These are phyloP conservation scores for Lumnitzera littorea DNA, from an alignment of 345 rosid genomes.

Conservation along the genomic window DNA sequence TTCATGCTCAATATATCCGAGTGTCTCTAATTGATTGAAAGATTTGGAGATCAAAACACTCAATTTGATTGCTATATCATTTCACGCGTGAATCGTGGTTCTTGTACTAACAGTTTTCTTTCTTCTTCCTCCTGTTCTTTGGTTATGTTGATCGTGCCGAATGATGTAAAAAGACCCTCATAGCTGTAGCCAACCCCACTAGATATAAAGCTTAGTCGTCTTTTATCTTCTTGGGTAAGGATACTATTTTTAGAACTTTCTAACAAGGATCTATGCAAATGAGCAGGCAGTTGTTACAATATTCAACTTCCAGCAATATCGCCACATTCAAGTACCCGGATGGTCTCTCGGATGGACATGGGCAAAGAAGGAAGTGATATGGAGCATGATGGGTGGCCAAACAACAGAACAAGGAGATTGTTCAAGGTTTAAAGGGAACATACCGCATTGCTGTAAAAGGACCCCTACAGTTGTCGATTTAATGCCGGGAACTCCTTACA, in stretches of 20 bases:
- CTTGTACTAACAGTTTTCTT: no score
- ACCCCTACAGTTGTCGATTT: slow-evolving; percentile 68
- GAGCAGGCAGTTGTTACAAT: slow-evolving; percentile 66
- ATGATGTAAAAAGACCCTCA: no score
- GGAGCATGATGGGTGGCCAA: slow-evolving; percentile 73
- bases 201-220: background rate
- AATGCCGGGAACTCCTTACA: slow-evolving; percentile 72
- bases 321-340: slow-evolving; percentile 78
- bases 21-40: no score
- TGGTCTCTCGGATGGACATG: slow-evolving; percentile 87
- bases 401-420: slow-evolving; percentile 90
- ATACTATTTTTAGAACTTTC: background rate
- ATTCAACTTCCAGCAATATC: slow-evolving; percentile 78
- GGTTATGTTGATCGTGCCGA: background rate
- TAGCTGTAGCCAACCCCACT: background rate
- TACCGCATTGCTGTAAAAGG: slow-evolving; percentile 87
- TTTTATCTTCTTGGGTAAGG: background rate
- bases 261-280: slow-evolving; percentile 7
- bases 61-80: no score
- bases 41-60: no score
- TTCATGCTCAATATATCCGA: background rate
- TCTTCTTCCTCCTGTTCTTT: background rate
- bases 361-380: slow-evolving; percentile 76
- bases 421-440: slow-evolving; percentile 63
- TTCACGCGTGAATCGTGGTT: no score